These are phyloP conservation scores for Fusarium verticillioides DNA, from an alignment of 2,329 filamentous ascomycete genomes.

Conservation along the genomic window DNA sequence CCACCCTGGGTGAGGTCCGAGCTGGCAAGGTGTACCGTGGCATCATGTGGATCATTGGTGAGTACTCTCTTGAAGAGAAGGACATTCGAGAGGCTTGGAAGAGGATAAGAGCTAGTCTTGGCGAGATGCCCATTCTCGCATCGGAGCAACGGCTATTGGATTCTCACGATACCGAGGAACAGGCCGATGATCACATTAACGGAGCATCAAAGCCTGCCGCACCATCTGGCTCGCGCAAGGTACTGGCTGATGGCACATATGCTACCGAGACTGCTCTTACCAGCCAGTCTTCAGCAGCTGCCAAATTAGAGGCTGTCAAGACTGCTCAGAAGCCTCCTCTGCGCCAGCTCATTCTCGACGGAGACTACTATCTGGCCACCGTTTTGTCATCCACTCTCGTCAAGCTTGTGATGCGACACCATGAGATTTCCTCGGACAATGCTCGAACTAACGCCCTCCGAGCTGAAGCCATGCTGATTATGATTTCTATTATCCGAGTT, in stretches of 20 bases:
- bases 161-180: constrained; percentile 78
- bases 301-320: constrained; percentile 95
- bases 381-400: constrained; percentile 96
- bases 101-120: constrained; percentile 89
- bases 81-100: constrained; percentile 98
- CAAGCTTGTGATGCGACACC: constrained; percentile 97
- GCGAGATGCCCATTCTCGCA: constrained; percentile 95
- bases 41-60: constrained; percentile 96
- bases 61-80: constrained; percentile 93
- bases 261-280: constrained; percentile 96
- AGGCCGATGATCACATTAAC: constrained; percentile 76
- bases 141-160: constrained; percentile 94
- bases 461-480: constrained; percentile 98
- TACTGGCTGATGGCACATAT: constrained; percentile 96
- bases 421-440: constrained; percentile 86
- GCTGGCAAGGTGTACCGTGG: constrained; percentile 98
- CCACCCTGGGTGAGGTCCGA: constrained; percentile 90
- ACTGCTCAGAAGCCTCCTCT: constrained; percentile 96
- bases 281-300: constrained; percentile 88
- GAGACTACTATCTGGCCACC: constrained; percentile 95
- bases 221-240: constrained; percentile 86
- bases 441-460: constrained; percentile 93
- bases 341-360: constrained; percentile 93
- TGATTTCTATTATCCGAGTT: constrained; percentile 98
- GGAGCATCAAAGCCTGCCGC: constrained; percentile 80